Conservation (phyloP, 164 flowering plant species). For the Aristolochia contorta region DNA sequence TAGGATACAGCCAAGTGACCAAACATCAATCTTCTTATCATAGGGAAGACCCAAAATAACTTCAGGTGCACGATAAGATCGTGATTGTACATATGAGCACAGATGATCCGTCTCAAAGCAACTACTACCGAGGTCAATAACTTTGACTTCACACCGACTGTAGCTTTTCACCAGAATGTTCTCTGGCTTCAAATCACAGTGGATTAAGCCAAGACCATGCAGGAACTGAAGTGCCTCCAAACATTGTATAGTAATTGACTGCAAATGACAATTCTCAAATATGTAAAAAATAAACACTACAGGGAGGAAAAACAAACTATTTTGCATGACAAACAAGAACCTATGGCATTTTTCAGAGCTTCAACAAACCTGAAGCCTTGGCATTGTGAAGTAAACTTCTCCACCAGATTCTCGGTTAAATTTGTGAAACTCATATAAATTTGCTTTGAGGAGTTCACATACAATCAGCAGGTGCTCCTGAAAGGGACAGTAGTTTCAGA, state of each 20-base stretch:
- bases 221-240: conserved; percentile 91
- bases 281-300: conserved; percentile 8
- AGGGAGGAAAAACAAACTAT: neutral
- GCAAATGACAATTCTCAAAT: conserved; percentile 24
- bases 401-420: conserved; percentile 99
- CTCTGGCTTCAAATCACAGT: conserved; percentile 98
- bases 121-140: conserved; percentile 98
- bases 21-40: conserved; percentile 91
- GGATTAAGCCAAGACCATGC: conserved; percentile 96
- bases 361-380: conserved; percentile 80
- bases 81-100: conserved; percentile 98
- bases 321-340: neutral
- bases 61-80: conserved; percentile 99
- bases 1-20: conserved; percentile 99
- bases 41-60: conserved; percentile 93
- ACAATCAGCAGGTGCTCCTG: conserved; percentile 98
- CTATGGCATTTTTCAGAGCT: neutral
- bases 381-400: conserved; percentile 99
- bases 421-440: conserved; percentile 93
- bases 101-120: conserved; percentile 98
- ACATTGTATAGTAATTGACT: conserved; percentile 97
- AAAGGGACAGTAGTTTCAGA: neutral
- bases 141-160: conserved; percentile 98
- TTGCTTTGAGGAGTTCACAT: conserved; percentile 98
- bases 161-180: conserved; percentile 97